phyloP scores from a whole-genome alignment of 1,139 yeast genomes.

The Kurtzmaniella natalensis region DNA sequence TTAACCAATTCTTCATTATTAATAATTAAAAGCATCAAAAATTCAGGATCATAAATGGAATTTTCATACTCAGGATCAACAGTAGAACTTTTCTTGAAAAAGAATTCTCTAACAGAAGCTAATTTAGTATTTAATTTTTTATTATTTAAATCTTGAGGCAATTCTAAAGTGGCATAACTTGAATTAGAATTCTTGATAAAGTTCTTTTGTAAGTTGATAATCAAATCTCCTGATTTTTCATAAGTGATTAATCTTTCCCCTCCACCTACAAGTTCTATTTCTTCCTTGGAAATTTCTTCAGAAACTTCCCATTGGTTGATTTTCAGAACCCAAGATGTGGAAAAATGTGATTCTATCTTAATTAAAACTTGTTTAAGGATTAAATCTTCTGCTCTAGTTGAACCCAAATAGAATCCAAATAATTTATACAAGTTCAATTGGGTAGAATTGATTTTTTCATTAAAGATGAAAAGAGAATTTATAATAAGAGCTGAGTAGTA shows the following conservation, averaged over 20 bases:
- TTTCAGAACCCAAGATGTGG: slow-evolving; percentile 53
- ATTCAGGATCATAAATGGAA: slow-evolving; percentile 56
- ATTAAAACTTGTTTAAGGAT: slow-evolving; percentile 53
- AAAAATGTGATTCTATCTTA: slow-evolving; percentile 49
- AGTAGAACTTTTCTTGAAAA: slow-evolving; percentile 9
- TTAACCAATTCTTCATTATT: slow-evolving; percentile 60
- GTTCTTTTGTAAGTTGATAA: slow-evolving; percentile 52
- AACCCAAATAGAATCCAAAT: slow-evolving; percentile 56
- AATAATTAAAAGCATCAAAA: slow-evolving; percentile 50
- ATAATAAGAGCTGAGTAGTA: slow-evolving; percentile 43
- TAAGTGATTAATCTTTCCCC: slow-evolving; percentile 42
- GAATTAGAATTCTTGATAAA: slow-evolving; percentile 47
- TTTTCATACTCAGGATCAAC: slow-evolving; percentile 15
- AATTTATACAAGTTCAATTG: slow-evolving; percentile 43
- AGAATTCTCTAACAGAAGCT: slow-evolving; percentile 6
- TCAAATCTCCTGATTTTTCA: slow-evolving; percentile 40
- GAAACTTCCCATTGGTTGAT: slow-evolving; percentile 67
- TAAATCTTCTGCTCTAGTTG: slow-evolving; percentile 57
- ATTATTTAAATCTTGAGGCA: slow-evolving; percentile 5
- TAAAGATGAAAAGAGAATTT: slow-evolving; percentile 41
- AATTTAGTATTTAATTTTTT: slow-evolving; percentile 18
- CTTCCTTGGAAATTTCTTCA: slow-evolving; percentile 34
- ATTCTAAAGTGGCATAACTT: slow-evolving; percentile 8
- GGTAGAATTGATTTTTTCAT: slow-evolving; percentile 46
- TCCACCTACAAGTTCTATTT: slow-evolving; percentile 39